A percentile compares a stretch with the other conserved stretches of the same genome.
These are phyloP conservation scores for Diplodia mutila DNA, from an alignment of 2,329 filamentous ascomycete genomes.

Conservation along the genomic window DNA sequence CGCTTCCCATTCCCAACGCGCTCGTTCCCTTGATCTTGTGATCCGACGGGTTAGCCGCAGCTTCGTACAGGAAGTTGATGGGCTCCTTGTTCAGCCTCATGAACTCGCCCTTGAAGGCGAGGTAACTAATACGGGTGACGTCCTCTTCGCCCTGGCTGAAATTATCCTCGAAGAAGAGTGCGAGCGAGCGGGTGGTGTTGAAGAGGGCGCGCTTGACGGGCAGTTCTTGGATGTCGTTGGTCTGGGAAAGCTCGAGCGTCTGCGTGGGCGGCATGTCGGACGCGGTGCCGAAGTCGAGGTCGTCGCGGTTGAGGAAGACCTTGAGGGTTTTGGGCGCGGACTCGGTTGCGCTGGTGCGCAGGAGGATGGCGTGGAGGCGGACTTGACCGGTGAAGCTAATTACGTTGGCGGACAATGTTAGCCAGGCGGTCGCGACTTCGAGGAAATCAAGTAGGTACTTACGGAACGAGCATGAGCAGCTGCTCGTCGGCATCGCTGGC, in stretches of 20 bases:
- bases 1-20: slow-evolving; percentile 41
- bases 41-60: slow-evolving; percentile 87
- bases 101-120: slow-evolving; percentile 95
- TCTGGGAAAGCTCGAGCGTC: slow-evolving; percentile 75
- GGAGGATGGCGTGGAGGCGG: slow-evolving; percentile 84
- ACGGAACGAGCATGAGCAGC: slow-evolving; percentile 90
- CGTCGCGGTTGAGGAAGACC: slow-evolving; percentile 82
- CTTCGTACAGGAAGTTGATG: slow-evolving; percentile 87
- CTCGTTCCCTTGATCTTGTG: slow-evolving; percentile 62
- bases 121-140: slow-evolving; percentile 75
- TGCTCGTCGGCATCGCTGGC: slow-evolving; percentile 90
- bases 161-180: slow-evolving; percentile 91
- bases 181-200: slow-evolving; percentile 78
- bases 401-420: neutral
- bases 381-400: slow-evolving; percentile 87
- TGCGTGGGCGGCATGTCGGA: slow-evolving; percentile 73
- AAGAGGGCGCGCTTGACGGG: slow-evolving; percentile 87
- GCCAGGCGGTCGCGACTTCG: neutral
- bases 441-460: slow-evolving; percentile 31
- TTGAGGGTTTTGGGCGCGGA: slow-evolving; percentile 82
- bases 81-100: slow-evolving; percentile 84
- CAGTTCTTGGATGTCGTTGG: slow-evolving; percentile 82
- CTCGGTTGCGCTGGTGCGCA: slow-evolving; percentile 74
- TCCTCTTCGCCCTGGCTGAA: slow-evolving; percentile 72
- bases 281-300: slow-evolving; percentile 81